Base-by-base conservation (phyloP, 1,284 basidiomycete species). In the Marasmius sp. region DNA sequence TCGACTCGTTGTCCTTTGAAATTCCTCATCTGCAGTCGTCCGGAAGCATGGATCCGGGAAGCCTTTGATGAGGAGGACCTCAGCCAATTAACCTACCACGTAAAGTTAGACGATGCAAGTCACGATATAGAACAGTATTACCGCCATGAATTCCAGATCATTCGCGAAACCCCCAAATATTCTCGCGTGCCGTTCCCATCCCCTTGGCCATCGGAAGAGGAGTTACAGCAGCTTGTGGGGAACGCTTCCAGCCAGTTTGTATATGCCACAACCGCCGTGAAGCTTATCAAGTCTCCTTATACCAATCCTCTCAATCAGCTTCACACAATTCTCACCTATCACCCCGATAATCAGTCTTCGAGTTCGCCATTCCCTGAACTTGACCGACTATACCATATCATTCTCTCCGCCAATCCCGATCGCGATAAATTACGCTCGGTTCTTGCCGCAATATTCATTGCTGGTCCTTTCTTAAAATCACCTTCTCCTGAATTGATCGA, bases 231-330 rank as follows among this genome's bases (percentile, higher is more conserved):
- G 10, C 64, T 72, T 12, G 67, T 69, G 3, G 56, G 65, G 34
- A 64, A 68, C 11, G 63, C 70, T 7, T 61, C 62, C 8, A 69
- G 70, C 0, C 69, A 71, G 49, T 71, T 67, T 37, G 66, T 68
- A 10, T 73, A 73, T 60, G 69, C 70, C 1, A 58, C 67, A 3
- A 70, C 70, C 3, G 68, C 71, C 3, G 65, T 73, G 27, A 67
- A 66, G 56, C 72, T 68, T 57, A 63, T 73, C 38, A 66, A 67
- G 33, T 63, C 65, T 10, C 56, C 64, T 0, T 62, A 68, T 47
- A 63, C 68, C 50, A 34, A 65, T 37, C 71, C 71, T 0, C 62
- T 64, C 3, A 66, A 70, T 18, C 65, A 68, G 11, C 65, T 73
- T 20, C 64, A 71, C 5, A 64, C 64, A 1, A 61, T 70, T 7